Evolutionary conservation across 805 yeast species (phyloP).

Genomic region (Wickerhamomyces canadensis): DNA sequence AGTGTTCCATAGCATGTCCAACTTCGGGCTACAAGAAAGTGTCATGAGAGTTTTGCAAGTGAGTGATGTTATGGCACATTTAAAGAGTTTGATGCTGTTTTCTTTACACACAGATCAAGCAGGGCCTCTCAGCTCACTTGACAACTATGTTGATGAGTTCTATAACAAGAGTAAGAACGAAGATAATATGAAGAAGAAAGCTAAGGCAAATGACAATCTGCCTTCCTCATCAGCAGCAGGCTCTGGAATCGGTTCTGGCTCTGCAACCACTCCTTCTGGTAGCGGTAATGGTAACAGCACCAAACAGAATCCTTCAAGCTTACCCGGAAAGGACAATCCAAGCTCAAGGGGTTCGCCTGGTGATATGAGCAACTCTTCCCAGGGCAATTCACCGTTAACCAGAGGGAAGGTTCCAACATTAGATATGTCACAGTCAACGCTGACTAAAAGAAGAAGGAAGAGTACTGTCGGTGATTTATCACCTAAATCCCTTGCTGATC

Average conservation of each 20-base stretch:
- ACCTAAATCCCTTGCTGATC: slow-evolving; percentile 15
- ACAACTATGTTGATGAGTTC: slow-evolving; percentile 28
- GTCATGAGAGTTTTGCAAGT: slow-evolving; percentile 70
- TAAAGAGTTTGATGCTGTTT: slow-evolving; percentile 58
- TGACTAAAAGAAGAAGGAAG: slow-evolving; percentile 30
- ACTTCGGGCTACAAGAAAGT: slow-evolving; percentile 58
- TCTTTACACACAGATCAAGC: slow-evolving; percentile 41
- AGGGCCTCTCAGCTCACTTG: slow-evolving; percentile 54
- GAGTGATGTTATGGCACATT: slow-evolving; percentile 70
- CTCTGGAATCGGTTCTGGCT: too few species aligned
- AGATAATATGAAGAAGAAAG: background rate
- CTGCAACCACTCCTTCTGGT: too few species aligned
- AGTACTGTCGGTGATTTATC: slow-evolving; percentile 19
- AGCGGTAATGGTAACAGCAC: too few species aligned
- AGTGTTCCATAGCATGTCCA: slow-evolving; percentile 44
- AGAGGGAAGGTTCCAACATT: slow-evolving; percentile 16
- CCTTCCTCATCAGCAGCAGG: too few species aligned
- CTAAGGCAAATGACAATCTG: too few species aligned
- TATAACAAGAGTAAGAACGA: slow-evolving; percentile 4
- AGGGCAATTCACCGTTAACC: slow-evolving; percentile 3
- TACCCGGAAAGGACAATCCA: background rate
- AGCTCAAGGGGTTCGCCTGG: slow-evolving; percentile 1
- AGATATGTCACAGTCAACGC: slow-evolving; percentile 29
- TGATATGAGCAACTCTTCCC: slow-evolving; percentile 8
- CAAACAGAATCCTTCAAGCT: too few species aligned